Base-by-base conservation (phyloP, 164 flowering plant genomes). In the Magnolia changhungtana region DNA sequence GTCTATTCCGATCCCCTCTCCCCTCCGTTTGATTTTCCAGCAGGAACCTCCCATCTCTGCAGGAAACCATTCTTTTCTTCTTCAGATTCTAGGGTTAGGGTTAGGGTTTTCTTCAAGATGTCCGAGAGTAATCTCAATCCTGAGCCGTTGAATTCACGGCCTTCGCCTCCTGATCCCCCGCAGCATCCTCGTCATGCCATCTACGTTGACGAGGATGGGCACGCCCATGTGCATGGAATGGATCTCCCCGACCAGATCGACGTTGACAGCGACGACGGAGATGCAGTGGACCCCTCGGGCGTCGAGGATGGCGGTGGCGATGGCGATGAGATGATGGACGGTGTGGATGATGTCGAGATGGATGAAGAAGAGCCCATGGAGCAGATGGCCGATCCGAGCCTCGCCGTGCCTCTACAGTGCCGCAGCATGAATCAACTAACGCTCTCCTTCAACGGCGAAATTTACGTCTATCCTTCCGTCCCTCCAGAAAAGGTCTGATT, bases 371-470 rank as follows among this genome's bases (percentile, higher is more conserved):
- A 50, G 1, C 9, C 13, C 16, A 11, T 16, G 61, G 61, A 55
- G 19, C 61, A 8, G 61, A 55, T 75, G 7, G 58, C 67, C 14
- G 76, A 65, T 50, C 71, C 71, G 16, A 66, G 50, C 66, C 24
- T 37, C 61, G 75, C 64, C 13, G 63, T 72, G 18, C 78, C 75
- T 16, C 7, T 76, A 18, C 78, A 67, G 23, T 45, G 49, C 23
- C 72, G 51, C 55, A 50, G 72, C 23, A 67, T 64, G 69, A 86
- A 83, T 70, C 81, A 80, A 79, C 81, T 83, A 5, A 78, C 79
- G 59, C 78, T 83, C 18, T 80, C 85, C 27, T 83, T 80, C 69
- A 78, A 77, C 19, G 85, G 85, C 8, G 83, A 83, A 67, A 79
- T 83, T 16, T 83, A 78, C 50, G 78, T 83, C 72, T 83, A 80